phyloP scores from a whole-genome alignment of 768 basidiomycete genomes.

The Suillus variegatus region DNA sequence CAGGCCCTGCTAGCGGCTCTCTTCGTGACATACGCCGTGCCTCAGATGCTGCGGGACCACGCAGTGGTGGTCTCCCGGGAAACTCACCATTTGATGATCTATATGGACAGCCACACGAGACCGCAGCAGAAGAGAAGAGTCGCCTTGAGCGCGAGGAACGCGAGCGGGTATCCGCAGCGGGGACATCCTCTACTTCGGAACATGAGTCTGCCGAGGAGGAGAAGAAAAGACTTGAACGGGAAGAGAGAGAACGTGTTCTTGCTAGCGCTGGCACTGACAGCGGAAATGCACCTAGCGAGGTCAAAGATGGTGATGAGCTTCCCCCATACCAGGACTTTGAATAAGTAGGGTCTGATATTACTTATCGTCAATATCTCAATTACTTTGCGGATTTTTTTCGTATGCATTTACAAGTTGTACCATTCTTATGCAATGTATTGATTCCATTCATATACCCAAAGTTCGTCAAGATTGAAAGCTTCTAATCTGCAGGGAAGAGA shows the following conservation, averaged over 20 bases:
- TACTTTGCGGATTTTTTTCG: neutral
- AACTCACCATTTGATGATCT: conserved; percentile 32
- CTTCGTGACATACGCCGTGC: conserved; percentile 51
- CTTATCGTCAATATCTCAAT: too few relatives aligned
- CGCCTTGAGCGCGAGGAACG: conserved; percentile 54
- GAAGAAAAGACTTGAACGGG: conserved; percentile 63
- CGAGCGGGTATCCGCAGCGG: conserved; percentile 43
- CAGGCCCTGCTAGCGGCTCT: conserved; percentile 68
- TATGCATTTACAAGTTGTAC: neutral
- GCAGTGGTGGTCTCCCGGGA: conserved; percentile 31
- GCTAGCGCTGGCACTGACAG: conserved; percentile 16
- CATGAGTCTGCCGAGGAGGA: conserved; percentile 61
- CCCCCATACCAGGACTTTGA: conserved; percentile 47
- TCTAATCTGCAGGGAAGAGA: neutral
- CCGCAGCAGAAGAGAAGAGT: conserved; percentile 67
- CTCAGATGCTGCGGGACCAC: conserved; percentile 37
- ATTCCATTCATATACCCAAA: neutral
- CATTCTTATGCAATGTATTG: too few relatives aligned
- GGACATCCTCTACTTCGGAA: conserved; percentile 17
- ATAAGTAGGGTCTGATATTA: conserved; percentile 6
- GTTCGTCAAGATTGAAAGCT: neutral
- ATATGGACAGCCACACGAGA: conserved; percentile 37
- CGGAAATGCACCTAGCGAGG: conserved; percentile 27
- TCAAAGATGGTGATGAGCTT: conserved; percentile 35
- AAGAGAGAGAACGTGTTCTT: conserved; percentile 62